Evolutionary conservation across 2,329 filamentous ascomycete genomes (phyloP), one percentile per base, ranked within the genome.

Genomic region (Trichoderma aggressivum): DNA sequence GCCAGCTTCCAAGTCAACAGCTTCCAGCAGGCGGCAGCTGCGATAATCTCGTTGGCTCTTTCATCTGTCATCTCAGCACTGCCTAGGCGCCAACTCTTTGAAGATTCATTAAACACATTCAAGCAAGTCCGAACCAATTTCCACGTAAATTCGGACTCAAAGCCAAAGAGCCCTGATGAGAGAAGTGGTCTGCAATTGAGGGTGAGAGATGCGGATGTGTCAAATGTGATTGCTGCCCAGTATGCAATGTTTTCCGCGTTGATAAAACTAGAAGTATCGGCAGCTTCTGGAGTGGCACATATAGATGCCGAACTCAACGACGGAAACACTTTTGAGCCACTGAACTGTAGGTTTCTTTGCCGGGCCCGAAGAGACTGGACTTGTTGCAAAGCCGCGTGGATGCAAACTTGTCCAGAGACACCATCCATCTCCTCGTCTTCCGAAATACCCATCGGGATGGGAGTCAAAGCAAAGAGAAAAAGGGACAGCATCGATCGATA

Each of bases 41-140:
- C 59, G 24, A 62, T 62, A 62, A 62, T 62, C 34, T 62, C 59
- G 16, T 62, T 62, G 8, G 59, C 59, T 34, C 59, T 62, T 43
- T 62, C 59, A 43, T 62, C 59, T 7, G 59, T 62, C 59, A 62
- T 62, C 59, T 43, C 59, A n/a, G 59, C 59, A 43, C 59, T 62
- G 5, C 59, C 59, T 4, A 43, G 16, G 24, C 59, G 26, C 59
- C 59, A 62, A 28, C 59, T 43, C 59, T 62, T 62, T n/a, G 59
- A 62, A 6, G 59, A 62, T n/a, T 62, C 59, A 43, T 62, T 62
- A n/a, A 62, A 62, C 34, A 62, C 59, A 12, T 62, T 62, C 16
- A 62, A 62, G 59, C 59, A 62, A 10, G 59, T 62, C 21, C 59
- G 59, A 6, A 62, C 59, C 11, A 62, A 16, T 28, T 62, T 62